Evolutionary conservation across 2,329 filamentous ascomycete genomes (phyloP).

Genomic region (Cordyceps militaris): DNA sequence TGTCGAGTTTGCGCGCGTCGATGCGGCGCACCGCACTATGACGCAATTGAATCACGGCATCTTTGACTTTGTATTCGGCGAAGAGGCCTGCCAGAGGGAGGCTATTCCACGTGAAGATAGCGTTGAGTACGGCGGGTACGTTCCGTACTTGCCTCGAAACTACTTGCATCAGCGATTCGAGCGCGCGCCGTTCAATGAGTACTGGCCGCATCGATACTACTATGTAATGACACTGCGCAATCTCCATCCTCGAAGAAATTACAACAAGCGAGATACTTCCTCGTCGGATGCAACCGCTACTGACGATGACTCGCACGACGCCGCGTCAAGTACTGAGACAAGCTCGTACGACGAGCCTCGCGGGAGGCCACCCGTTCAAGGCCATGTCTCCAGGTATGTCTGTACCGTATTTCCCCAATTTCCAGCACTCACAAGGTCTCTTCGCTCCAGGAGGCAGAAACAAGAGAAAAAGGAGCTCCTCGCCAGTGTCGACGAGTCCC

Average conservation of each 20-base stretch:
- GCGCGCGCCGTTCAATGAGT: neutral
- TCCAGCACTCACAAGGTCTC: neutral
- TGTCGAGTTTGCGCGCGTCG: neutral
- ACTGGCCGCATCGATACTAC: neutral
- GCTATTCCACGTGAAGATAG: neutral
- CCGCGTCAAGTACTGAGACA: neutral
- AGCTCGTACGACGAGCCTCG: neutral
- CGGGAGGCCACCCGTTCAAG: neutral
- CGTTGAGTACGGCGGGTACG: neutral
- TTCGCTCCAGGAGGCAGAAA: neutral
- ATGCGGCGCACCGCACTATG: neutral
- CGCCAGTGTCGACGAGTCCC: neutral
- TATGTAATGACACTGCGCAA: neutral
- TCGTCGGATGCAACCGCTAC: neutral
- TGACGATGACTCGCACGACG: neutral
- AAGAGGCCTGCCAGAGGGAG: no score
- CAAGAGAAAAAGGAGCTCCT: neutral
- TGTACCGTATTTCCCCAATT: no score
- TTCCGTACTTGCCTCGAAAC: neutral
- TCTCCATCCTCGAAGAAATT: neutral
- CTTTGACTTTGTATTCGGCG: neutral
- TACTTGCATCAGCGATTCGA: neutral
- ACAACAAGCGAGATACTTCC: neutral
- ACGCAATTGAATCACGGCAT: accelerated
- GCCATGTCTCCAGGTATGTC: neutral